A percentile compares a stretch with the other conserved stretches of the same genome.
phyloP scores from a whole-genome alignment of 768 basidiomycete species.

The Wakefieldia striispora region DNA sequence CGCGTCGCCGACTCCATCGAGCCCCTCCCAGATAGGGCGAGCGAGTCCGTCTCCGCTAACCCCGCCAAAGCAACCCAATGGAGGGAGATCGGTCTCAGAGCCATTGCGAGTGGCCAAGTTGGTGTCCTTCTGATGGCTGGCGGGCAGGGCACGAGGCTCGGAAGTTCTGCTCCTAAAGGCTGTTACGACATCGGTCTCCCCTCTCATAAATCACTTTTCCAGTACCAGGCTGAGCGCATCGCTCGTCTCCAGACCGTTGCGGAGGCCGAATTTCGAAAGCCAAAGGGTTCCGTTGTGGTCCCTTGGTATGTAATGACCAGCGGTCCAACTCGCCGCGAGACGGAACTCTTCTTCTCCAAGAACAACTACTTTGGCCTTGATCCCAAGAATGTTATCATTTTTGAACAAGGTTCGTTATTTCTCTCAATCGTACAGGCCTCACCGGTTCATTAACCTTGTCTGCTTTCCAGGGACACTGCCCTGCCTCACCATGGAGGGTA shows the following conservation, averaged over 20 bases:
- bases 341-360: conserved; percentile 78
- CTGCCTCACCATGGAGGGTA: conserved; percentile 91
- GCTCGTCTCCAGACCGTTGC: conserved; percentile 77
- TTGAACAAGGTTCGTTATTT: conserved; percentile 81
- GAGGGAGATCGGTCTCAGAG: conserved; percentile 75
- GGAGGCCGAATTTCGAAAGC: conserved; percentile 49
- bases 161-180: conserved; percentile 91
- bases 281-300: conserved; percentile 63
- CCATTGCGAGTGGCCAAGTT: conserved; percentile 79
- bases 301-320: conserved; percentile 99
- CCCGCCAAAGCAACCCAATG: conserved; percentile 65
- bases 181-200: conserved; percentile 97
- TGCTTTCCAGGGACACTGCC: conserved; percentile 78
- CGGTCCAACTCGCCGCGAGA: conserved; percentile 87
- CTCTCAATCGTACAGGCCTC: conserved; percentile 1
- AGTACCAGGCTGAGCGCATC: conserved; percentile 97
- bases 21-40: conserved; percentile 77
- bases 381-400: conserved; percentile 80
- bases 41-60: conserved; percentile 57
- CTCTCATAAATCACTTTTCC: conserved; percentile 91
- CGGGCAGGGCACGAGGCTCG: conserved; percentile 94
- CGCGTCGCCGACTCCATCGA: conserved; percentile 55
- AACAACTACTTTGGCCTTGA: conserved; percentile 82
- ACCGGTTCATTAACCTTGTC: background rate
- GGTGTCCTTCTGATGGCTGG: conserved; percentile 98